Conservation (phyloP, 2,329 filamentous ascomycete genomes). For the Macrophomina phaseolina region DNA sequence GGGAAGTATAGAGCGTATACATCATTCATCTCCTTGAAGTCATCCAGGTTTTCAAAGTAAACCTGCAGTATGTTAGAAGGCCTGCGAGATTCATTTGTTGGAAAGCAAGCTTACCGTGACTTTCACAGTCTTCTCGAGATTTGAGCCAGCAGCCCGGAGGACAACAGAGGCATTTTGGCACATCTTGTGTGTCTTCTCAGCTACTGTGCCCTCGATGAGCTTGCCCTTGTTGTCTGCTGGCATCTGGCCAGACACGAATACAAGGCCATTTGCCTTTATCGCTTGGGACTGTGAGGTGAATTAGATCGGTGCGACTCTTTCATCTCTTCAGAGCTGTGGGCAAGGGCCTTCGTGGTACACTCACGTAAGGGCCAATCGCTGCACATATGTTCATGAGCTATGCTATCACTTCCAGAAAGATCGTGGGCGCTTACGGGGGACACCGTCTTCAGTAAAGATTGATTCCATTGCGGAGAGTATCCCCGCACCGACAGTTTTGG, state of each 20-base stretch:
- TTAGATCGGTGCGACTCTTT: not conserved
- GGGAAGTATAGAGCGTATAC: not conserved
- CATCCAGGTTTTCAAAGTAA: not conserved
- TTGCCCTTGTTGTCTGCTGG: not conserved
- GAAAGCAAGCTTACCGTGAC: not conserved
- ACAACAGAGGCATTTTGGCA: not conserved
- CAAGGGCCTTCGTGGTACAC: not conserved
- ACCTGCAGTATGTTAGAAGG: not conserved
- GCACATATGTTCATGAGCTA: not conserved
- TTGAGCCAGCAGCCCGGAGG: not conserved
- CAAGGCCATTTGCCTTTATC: not conserved
- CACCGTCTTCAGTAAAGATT: not conserved
- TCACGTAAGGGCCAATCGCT: conserved; percentile 2
- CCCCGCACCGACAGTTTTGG: too few relatives aligned
- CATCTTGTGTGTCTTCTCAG: conserved; percentile 2
- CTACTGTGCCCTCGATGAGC: not conserved
- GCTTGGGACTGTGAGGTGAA: not conserved
- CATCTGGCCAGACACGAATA: not conserved
- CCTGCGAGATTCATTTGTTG: too few relatives aligned
- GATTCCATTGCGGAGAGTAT: not conserved
- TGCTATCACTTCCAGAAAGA: not conserved
- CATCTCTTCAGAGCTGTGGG: too few relatives aligned
- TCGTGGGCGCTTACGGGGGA: not conserved
- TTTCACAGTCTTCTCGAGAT: not conserved
- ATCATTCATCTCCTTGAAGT: conserved; percentile 10